Evolutionary conservation across 2,329 filamentous ascomycete genomes (phyloP).

Genomic region (Talaromyces pinophilus): DNA sequence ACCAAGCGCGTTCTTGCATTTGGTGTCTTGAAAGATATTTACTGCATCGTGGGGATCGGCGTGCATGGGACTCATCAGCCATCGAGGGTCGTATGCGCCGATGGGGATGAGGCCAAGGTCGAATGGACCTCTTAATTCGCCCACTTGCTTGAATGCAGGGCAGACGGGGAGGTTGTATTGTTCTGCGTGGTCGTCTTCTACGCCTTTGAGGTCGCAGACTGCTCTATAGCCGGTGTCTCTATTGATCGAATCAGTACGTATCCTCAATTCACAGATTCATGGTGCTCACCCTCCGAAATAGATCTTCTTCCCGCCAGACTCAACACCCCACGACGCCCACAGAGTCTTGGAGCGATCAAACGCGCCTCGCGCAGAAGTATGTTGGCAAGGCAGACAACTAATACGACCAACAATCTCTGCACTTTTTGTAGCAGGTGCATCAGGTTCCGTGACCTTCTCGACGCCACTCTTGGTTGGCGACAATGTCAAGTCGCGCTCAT

Average conservation of each 20-base stretch:
- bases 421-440: slow-evolving; percentile 14
- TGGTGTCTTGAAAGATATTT: slow-evolving; percentile 83
- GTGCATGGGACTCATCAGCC: slow-evolving; percentile 77
- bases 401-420: slow-evolving; percentile 68
- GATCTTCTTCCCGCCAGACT: slow-evolving; percentile 72
- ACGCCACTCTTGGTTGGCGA: slow-evolving; percentile 38
- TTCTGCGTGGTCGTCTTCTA: slow-evolving; percentile 69
- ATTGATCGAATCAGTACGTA: slow-evolving; percentile 26
- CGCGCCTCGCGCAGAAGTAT: slow-evolving; percentile 68
- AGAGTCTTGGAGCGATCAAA: slow-evolving; percentile 75
- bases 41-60: slow-evolving; percentile 84
- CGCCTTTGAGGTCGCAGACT: slow-evolving; percentile 65
- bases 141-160: slow-evolving; percentile 84
- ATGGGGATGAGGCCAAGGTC: slow-evolving; percentile 92
- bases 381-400: slow-evolving; percentile 81
- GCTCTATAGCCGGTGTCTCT: slow-evolving; percentile 89
- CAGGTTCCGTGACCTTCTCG: slow-evolving; percentile 27
- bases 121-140: slow-evolving; percentile 76
- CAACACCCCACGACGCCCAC: slow-evolving; percentile 84
- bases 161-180: slow-evolving; percentile 70
- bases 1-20: slow-evolving; percentile 73
- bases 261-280: slow-evolving; percentile 23
- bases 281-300: slow-evolving; percentile 69
- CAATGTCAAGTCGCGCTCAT: slow-evolving; percentile 72
- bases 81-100: slow-evolving; percentile 71